Base-by-base conservation (phyloP, 164 flowering plant species). In the Echeveria elegans region DNA sequence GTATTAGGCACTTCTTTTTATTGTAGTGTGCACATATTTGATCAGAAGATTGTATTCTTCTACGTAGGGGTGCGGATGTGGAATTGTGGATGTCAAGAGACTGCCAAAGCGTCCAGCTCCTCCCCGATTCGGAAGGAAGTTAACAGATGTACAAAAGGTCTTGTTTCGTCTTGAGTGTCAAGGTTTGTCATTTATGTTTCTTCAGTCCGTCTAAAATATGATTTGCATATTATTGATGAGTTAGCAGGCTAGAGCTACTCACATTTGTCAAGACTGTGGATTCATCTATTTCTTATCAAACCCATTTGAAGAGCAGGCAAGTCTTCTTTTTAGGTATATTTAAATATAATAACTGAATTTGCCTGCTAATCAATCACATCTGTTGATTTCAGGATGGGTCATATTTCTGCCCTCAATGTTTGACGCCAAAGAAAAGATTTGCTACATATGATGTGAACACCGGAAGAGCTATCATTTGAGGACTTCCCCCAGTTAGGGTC, bases 51-150 rank as follows among this genome's bases (percentile, higher is more conserved):
- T n/a, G n/a, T n/a, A n/a, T n/a, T n/a, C n/a, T n/a, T n/a, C n/a
- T n/a, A n/a, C n/a, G 83, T 92, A 90, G 98, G 98, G 93, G 91
- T 45, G 89, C 75, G 16, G 85, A 77, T 0, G 96, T 90, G n/a
- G n/a, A n/a, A n/a, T n/a, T n/a, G n/a, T n/a, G 56, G 93, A 90
- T 78, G 98, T 93, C 14, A 93, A 89, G 72, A 81, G 90, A 16
- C 81, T 93, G 47, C 82, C 91, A 11, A 93, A 93, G 78, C 86
- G 98, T 43, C 98, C 98, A 1, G 97, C 97, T 38, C 98, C 98
- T 37, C 97, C 98, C 18, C 89, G 88, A 14, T 94, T 94, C 71
- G 98, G 98, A n/a, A 75, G 95, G 72, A 94, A 89, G 72, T 66
- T 94, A 62, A 80, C 95, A 5, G 98, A 94, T 2, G 70, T 90